These are phyloP conservation scores for Annulohypoxylon stygium DNA, from an alignment of 495 filamentous ascomycete species.

Conservation along the genomic window DNA sequence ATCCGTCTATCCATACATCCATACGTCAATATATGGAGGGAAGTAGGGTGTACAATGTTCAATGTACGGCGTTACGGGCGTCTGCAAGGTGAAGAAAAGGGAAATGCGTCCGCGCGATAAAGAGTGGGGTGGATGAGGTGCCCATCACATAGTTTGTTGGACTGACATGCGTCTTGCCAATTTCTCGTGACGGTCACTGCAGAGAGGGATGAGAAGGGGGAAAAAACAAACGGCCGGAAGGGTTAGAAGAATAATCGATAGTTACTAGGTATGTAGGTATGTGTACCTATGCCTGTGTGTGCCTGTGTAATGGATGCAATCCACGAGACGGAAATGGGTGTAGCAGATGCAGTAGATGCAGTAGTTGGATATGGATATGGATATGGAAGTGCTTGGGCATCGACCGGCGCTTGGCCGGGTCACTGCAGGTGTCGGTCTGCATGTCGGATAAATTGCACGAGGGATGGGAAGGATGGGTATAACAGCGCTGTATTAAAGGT, in stretches of 20 bases:
- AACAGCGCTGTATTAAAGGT: constrained; percentile 21
- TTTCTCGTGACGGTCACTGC: constrained; percentile 20
- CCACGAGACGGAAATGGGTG: no score
- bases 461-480: constrained; percentile 34
- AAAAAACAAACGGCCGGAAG: constrained; percentile 36
- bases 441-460: constrained; percentile 49
- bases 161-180: constrained; percentile 31
- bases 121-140: constrained; percentile 37
- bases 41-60: constrained; percentile 19
- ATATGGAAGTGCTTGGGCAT: constrained; percentile 35
- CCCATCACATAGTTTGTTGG: constrained; percentile 29
- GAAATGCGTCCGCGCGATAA: constrained; percentile 38
- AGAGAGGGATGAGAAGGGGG: constrained; percentile 16
- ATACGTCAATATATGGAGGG: neutral
- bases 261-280: neutral
- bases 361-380: neutral
- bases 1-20: no score
- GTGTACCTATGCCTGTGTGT: neutral
- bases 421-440: constrained; percentile 43
- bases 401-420: constrained; percentile 35
- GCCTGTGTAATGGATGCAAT: no score
- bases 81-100: constrained; percentile 50
- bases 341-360: no score
- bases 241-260: neutral
- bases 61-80: constrained; percentile 4